Conservation (phyloP, 106 monocot genomes). For the Dendrobium officinale region DNA sequence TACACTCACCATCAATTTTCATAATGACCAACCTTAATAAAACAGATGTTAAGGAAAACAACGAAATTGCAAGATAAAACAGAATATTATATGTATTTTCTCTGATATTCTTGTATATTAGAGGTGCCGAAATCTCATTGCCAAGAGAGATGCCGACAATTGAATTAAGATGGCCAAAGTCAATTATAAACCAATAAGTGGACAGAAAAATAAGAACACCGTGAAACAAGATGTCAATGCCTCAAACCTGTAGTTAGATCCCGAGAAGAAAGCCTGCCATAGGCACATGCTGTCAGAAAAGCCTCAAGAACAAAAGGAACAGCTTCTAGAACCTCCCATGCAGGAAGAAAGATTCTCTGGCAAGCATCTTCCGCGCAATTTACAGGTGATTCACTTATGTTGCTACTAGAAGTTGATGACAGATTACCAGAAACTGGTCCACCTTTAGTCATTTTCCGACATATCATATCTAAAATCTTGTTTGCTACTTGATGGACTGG, state of each 20-base stretch:
- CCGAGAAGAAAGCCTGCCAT: slow-evolving; percentile 76
- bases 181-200: not conserved
- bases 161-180: not conserved
- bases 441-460: slow-evolving; percentile 56
- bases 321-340: slow-evolving; percentile 86
- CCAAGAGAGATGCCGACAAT: not conserved
- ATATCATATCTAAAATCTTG: slow-evolving; percentile 78
- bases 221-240: not conserved
- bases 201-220: not conserved
- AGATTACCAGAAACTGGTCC: slow-evolving; percentile 28
- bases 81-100: no score
- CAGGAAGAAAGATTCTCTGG: slow-evolving; percentile 46
- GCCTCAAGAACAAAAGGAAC: slow-evolving; percentile 90
- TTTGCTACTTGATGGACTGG: slow-evolving; percentile 80
- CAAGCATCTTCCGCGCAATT: slow-evolving; percentile 38
- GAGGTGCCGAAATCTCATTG: not conserved
- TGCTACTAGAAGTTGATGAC: slow-evolving; percentile 46
- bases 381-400: slow-evolving; percentile 42
- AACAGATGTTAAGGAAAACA: no score
- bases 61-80: no score
- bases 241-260: slow-evolving; percentile 78
- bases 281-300: slow-evolving; percentile 68
- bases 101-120: not conserved
- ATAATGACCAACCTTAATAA: no score
- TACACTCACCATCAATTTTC: no score